Evolutionary conservation across 495 filamentous ascomycete species (phyloP).

Genomic region (Polyplosphaeria fusca): DNA sequence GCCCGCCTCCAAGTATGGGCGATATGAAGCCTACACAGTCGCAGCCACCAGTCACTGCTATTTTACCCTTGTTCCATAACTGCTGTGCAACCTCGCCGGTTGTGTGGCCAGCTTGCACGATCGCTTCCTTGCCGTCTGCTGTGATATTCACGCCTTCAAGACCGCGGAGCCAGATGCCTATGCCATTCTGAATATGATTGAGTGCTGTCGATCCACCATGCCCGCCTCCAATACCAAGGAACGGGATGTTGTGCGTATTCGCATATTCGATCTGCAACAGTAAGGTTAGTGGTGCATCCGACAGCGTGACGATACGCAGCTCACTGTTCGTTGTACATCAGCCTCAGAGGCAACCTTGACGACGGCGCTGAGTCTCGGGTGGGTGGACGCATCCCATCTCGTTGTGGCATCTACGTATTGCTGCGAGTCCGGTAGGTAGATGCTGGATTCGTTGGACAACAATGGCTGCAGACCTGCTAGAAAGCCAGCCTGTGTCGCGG

Average conservation of each 20-base stretch:
- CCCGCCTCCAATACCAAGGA: background rate
- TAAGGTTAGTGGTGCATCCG: no score
- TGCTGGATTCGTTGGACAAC: no score
- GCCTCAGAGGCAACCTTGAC: no score
- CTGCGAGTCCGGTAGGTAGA: no score
- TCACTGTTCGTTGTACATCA: no score
- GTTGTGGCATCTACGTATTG: no score
- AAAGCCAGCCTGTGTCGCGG: no score
- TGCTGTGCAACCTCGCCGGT: background rate
- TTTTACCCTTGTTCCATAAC: background rate
- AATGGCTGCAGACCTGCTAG: no score
- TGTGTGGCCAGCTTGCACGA: background rate
- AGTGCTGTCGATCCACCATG: background rate
- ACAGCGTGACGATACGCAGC: no score
- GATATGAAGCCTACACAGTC: slow-evolving; percentile 56
- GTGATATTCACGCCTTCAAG: background rate
- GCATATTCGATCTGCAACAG: background rate
- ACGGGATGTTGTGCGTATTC: background rate
- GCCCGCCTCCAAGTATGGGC: slow-evolving; percentile 59
- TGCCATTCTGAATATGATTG: background rate
- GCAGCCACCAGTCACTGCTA: slow-evolving; percentile 51
- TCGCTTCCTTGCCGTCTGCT: background rate
- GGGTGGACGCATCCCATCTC: no score
- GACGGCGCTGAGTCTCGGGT: no score
- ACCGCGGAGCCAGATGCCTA: background rate